Evolutionary conservation across 1,139 yeast genomes (phyloP).

Genomic region (Debaryomyces coudertii): DNA sequence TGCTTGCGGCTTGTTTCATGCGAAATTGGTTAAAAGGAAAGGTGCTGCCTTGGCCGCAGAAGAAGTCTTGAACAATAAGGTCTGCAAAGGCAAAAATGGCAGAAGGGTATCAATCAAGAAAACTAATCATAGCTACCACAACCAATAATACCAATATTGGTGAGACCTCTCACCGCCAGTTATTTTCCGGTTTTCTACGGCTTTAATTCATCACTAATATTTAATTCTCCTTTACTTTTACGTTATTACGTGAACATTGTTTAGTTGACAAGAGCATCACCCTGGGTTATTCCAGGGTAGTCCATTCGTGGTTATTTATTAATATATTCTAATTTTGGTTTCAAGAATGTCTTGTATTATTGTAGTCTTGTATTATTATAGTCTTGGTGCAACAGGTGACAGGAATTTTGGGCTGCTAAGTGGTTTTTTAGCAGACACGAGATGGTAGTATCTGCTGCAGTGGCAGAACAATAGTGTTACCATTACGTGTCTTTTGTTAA

Average conservation of each 20-base stretch:
- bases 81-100: constrained; percentile 51
- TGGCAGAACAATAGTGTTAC: too few species aligned
- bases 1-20: constrained; percentile 86
- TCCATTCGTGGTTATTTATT: too few species aligned
- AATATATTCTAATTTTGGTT: too few species aligned
- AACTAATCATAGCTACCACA: too few species aligned
- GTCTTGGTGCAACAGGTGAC: too few species aligned
- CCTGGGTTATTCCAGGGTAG: too few species aligned
- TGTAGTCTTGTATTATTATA: too few species aligned
- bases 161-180: constrained; percentile 1
- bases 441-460: too few species aligned
- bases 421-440: too few species aligned
- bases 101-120: constrained; percentile 45
- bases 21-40: constrained; percentile 67
- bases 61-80: constrained; percentile 48
- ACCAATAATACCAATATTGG: neutral
- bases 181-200: neutral
- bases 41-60: constrained; percentile 68
- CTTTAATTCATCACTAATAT: constrained; percentile 2
- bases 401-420: too few species aligned
- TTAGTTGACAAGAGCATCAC: neutral
- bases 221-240: neutral
- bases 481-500: too few species aligned
- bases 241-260: neutral
- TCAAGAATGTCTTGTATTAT: too few species aligned